A percentile compares a stretch with the other conserved stretches of the same genome.
Evolutionary conservation across 441 rosid species (phyloP).

Genomic region (Jatropha podagrica): DNA sequence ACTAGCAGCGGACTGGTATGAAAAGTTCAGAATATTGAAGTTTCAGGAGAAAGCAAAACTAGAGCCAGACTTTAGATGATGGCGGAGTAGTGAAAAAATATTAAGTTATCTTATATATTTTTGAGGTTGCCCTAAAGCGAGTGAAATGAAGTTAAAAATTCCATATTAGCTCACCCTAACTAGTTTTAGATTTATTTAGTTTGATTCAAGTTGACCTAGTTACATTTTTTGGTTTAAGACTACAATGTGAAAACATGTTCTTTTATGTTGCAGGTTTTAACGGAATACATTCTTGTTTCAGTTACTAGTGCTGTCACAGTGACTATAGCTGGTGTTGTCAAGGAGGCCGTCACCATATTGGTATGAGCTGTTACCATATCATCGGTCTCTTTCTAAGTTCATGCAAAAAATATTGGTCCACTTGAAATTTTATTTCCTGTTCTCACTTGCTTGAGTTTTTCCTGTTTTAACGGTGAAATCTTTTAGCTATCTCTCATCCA

Average conservation of each 20-base stretch:
- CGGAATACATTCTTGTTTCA: conserved; percentile 87
- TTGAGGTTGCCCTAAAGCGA: neutral
- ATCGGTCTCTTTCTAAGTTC: neutral
- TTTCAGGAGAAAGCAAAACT: neutral
- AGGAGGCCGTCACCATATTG: conserved; percentile 97
- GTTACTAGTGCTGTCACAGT: conserved; percentile 98
- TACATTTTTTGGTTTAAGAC: neutral
- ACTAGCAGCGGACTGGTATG: neutral
- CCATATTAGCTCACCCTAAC: neutral
- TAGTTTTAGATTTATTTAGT: neutral
- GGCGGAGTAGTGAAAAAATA: neutral
- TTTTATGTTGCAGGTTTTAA: conserved; percentile 66
- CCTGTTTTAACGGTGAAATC: too few relatives aligned
- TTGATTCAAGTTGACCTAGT: neutral
- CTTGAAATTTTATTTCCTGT: neutral
- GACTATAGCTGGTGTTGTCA: conserved; percentile 94
- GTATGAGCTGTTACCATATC: conserved; percentile 39
- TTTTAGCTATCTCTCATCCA: too few relatives aligned
- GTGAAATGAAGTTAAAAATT: neutral
- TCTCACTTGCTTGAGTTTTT: too few relatives aligned
- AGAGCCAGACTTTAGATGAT: neutral
- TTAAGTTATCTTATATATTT: neutral
- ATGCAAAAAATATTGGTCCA: conserved; percentile 4
- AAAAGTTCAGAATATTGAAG: conserved; percentile 1
- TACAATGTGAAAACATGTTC: conserved; percentile 10